These are phyloP conservation scores for Fusarium guadeloupense DNA, from an alignment of 2,329 filamentous ascomycete genomes.

Conservation along the genomic window DNA sequence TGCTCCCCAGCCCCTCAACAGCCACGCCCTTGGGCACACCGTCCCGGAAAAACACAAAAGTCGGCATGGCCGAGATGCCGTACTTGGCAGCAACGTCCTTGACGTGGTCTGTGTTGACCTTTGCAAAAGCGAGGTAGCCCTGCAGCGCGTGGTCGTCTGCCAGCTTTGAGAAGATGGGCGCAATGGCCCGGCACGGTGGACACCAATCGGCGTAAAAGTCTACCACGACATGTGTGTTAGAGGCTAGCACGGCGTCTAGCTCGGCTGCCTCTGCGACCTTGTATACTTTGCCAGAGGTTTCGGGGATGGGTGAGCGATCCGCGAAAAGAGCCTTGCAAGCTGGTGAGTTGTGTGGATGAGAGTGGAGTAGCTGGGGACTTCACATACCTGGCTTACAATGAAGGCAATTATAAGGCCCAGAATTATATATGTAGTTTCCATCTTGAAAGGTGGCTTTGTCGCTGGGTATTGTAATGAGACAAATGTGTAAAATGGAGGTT, in stretches of 20 bases:
- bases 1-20: slow-evolving; percentile 32
- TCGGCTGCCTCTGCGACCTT: slow-evolving; percentile 45
- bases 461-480: neutral
- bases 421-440: slow-evolving; percentile 36
- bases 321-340: slow-evolving; percentile 25
- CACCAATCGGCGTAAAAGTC: slow-evolving; percentile 93
- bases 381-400: slow-evolving; percentile 23
- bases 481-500: neutral
- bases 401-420: slow-evolving; percentile 31
- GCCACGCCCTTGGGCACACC: slow-evolving; percentile 58
- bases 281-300: slow-evolving; percentile 51
- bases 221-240: slow-evolving; percentile 71
- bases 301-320: slow-evolving; percentile 49
- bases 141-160: slow-evolving; percentile 31
- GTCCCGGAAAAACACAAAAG: slow-evolving; percentile 83
- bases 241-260: slow-evolving; percentile 40
- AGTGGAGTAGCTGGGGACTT: too few relatives aligned
- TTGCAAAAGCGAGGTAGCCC: slow-evolving; percentile 76
- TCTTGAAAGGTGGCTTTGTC: neutral
- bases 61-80: slow-evolving; percentile 87
- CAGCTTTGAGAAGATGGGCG: slow-evolving; percentile 67
- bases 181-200: slow-evolving; percentile 89
- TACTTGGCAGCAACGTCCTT: slow-evolving; percentile 78
- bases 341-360: slow-evolving; percentile 2
- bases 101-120: slow-evolving; percentile 87